These are phyloP conservation scores for Colletotrichum tofieldiae DNA, from an alignment of 2,329 filamentous ascomycete genomes.

Conservation along the genomic window DNA sequence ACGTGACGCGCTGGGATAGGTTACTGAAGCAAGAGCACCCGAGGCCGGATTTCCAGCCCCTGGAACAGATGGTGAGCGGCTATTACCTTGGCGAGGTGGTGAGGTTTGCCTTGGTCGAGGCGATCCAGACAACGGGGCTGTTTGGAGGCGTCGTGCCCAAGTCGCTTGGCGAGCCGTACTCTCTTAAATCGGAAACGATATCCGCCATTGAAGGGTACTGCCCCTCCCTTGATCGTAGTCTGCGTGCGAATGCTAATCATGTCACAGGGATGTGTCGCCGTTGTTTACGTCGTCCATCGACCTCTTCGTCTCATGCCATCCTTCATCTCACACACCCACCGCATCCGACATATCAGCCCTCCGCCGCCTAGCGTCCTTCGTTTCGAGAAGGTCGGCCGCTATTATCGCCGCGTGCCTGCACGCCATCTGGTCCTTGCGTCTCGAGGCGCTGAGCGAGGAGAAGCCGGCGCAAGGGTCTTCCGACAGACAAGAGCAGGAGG, in stretches of 20 bases:
- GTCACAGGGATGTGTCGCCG: slow-evolving; percentile 60
- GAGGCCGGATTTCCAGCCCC: slow-evolving; percentile 72
- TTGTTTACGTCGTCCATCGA: slow-evolving; percentile 61
- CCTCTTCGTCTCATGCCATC: slow-evolving; percentile 67
- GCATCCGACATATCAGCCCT: slow-evolving; percentile 66
- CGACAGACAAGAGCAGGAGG: slow-evolving; percentile 65
- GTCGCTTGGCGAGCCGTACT: slow-evolving; percentile 68
- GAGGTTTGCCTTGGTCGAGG: slow-evolving; percentile 71
- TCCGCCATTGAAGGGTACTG: slow-evolving; percentile 71
- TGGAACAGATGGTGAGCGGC: slow-evolving; percentile 76
- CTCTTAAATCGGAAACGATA: slow-evolving; percentile 73
- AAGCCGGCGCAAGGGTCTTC: slow-evolving; percentile 46
- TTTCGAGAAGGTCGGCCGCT: slow-evolving; percentile 72
- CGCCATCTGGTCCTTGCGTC: slow-evolving; percentile 71
- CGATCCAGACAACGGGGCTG: slow-evolving; percentile 67
- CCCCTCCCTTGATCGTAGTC: background rate
- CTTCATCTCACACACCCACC: slow-evolving; percentile 59
- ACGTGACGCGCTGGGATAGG: slow-evolving; percentile 74
- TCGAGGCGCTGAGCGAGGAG: slow-evolving; percentile 61
- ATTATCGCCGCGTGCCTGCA: slow-evolving; percentile 73
- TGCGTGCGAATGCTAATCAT: slow-evolving; percentile 1
- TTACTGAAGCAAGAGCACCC: slow-evolving; percentile 67
- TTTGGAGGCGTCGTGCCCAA: slow-evolving; percentile 71
- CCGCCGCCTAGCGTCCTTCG: slow-evolving; percentile 66
- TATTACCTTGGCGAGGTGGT: slow-evolving; percentile 78